Conservation (phyloP, 148 eudicot genomes). For the Simmondsia chinensis region DNA sequence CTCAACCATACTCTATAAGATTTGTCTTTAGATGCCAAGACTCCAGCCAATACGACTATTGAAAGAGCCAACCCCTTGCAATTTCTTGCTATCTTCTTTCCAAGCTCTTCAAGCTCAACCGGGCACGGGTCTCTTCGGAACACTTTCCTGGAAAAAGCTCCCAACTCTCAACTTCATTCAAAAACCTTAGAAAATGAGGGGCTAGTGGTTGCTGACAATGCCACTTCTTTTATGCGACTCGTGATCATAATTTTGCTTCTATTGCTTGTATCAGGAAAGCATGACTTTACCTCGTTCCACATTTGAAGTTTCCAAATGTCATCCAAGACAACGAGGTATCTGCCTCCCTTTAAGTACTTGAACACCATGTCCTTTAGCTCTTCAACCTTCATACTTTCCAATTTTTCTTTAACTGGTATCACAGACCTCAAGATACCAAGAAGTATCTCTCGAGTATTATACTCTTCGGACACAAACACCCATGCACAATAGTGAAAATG, state of each 20-base stretch:
- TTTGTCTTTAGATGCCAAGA: conserved; percentile 12
- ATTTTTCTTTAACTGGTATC: neutral
- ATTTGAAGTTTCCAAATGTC: conserved; percentile 16
- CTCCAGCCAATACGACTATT: conserved; percentile 26
- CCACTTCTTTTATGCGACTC: conserved; percentile 13
- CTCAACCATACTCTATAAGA: conserved; percentile 13
- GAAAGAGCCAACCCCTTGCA: conserved; percentile 33
- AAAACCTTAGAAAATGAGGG: conserved; percentile 17
- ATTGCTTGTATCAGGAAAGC: conserved; percentile 7
- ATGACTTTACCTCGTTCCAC: conserved; percentile 23
- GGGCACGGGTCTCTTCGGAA: conserved; percentile 16
- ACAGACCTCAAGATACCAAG: conserved; percentile 13
- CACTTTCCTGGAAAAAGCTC: conserved; percentile 18
- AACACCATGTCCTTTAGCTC: conserved; percentile 4
- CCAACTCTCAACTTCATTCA: conserved; percentile 21
- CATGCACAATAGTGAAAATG: conserved; percentile 18
- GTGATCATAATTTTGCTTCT: conserved; percentile 23
- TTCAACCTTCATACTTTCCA: conserved; percentile 2
- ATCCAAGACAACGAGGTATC: conserved; percentile 20
- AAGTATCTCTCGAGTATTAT: conserved; percentile 15
- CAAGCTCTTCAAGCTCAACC: conserved; percentile 3
- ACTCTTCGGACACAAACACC: conserved; percentile 26
- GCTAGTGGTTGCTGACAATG: conserved; percentile 9
- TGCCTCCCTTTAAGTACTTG: neutral
- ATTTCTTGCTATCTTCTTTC: conserved; percentile 8